phyloP scores from a whole-genome alignment of 1,139 yeast species.

The Wickerhamomyces sp. region DNA sequence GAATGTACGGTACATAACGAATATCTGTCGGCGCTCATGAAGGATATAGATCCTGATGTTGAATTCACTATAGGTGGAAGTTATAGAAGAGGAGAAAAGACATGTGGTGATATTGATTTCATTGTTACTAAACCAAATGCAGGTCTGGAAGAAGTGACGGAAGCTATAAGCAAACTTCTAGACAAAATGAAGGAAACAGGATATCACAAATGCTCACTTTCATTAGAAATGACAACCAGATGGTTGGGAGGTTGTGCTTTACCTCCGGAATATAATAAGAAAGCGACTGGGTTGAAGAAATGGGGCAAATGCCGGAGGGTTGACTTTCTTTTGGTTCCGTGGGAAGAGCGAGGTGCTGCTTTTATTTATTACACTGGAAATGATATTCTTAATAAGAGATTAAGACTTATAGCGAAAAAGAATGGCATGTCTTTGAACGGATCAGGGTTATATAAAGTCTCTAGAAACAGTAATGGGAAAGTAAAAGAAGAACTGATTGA shows the following conservation, averaged over 20 bases:
- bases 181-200: constrained; percentile 22
- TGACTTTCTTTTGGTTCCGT: constrained; percentile 50
- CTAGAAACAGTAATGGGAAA: constrained; percentile 9
- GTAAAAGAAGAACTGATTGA: constrained; percentile 33
- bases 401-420: constrained; percentile 42
- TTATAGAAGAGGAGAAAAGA: constrained; percentile 44
- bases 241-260: constrained; percentile 19
- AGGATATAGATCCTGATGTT: constrained; percentile 35
- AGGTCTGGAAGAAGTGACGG: constrained; percentile 18
- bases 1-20: constrained; percentile 42
- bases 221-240: constrained; percentile 6
- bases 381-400: constrained; percentile 47
- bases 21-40: constrained; percentile 30
- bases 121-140: constrained; percentile 41
- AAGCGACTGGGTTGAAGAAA: constrained; percentile 11
- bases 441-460: constrained; percentile 39
- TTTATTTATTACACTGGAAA: constrained; percentile 58
- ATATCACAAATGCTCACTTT: constrained; percentile 14
- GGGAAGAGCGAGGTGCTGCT: constrained; percentile 48
- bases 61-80: constrained; percentile 49
- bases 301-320: constrained; percentile 44
- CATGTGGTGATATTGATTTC: constrained; percentile 58
- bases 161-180: constrained; percentile 28
- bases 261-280: constrained; percentile 14
- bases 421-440: constrained; percentile 44